Percentiles rank a stretch among this genome's conserved stretches.
phyloP scores from a whole-genome alignment of 345 rosid species.

The Pseudoturritis turrita region DNA sequence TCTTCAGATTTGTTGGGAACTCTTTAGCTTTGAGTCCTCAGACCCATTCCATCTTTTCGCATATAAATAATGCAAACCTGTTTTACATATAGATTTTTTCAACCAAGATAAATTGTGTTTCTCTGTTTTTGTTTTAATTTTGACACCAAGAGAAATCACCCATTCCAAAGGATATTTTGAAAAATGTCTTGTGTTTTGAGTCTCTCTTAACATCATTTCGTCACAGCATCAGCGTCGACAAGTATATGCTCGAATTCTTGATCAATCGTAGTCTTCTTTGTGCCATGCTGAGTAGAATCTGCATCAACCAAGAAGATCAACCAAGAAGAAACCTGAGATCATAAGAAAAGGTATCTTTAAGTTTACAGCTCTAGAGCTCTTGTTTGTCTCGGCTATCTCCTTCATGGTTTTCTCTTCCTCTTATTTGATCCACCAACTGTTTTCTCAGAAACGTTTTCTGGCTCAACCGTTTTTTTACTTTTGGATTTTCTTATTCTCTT shows the following conservation, averaged over 20 bases:
- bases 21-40: neutral
- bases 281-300: constrained; percentile 36
- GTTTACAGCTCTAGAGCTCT: too few relatives aligned
- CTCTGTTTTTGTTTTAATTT: too few relatives aligned
- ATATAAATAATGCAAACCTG: neutral
- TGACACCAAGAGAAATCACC: too few relatives aligned
- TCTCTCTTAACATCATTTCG: constrained; percentile 4
- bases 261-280: constrained; percentile 76
- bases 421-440: too few relatives aligned
- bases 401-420: too few relatives aligned
- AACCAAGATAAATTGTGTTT: too few relatives aligned
- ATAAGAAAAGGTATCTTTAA: too few relatives aligned
- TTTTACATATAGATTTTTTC: too few relatives aligned
- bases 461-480: too few relatives aligned
- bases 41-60: neutral
- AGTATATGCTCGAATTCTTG: constrained; percentile 88
- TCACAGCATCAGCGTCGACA: constrained; percentile 73
- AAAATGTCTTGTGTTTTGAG: neutral
- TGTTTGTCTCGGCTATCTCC: too few relatives aligned
- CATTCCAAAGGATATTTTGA: too few relatives aligned
- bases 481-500: constrained; percentile 10
- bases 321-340: too few relatives aligned
- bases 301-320: constrained; percentile 32
- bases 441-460: constrained; percentile 1
- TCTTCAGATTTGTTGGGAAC: neutral